A percentile compares a stretch with the other conserved stretches of the same genome.
These are phyloP conservation scores for Penicillium nordicum DNA, from an alignment of 2,329 filamentous ascomycete genomes.

Conservation along the genomic window DNA sequence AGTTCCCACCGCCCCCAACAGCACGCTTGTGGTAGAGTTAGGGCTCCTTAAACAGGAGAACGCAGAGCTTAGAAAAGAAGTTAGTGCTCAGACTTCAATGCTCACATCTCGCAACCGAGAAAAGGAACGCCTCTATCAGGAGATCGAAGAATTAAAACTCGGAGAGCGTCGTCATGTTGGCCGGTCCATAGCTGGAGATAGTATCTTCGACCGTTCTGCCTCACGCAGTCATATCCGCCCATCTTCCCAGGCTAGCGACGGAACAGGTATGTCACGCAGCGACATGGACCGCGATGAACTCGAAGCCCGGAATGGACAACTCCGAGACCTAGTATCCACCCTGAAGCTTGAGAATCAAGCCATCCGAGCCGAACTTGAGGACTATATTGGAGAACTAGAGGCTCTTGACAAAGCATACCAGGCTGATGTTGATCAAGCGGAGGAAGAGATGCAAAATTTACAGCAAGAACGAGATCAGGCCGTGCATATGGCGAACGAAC, in stretches of 20 bases:
- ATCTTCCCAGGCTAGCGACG: conserved; percentile 69
- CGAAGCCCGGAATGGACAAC: conserved; percentile 75
- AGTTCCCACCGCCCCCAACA: conserved; percentile 56
- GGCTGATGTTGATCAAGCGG: conserved; percentile 73
- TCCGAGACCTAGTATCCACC: conserved; percentile 82
- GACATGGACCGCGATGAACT: conserved; percentile 81
- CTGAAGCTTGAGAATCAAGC: conserved; percentile 88
- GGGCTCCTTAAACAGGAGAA: conserved; percentile 88
- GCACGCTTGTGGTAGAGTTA: conserved; percentile 75
- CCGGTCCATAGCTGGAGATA: conserved; percentile 69
- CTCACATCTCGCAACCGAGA: conserved; percentile 92
- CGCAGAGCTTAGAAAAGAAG: conserved; percentile 83
- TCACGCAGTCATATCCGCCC: conserved; percentile 76
- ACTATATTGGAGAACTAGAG: conserved; percentile 75
- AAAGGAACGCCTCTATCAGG: conserved; percentile 89
- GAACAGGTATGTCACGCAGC: conserved; percentile 57
- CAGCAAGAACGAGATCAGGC: conserved; percentile 85
- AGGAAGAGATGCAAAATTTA: conserved; percentile 74
- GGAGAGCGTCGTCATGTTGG: conserved; percentile 67
- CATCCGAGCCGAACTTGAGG: conserved; percentile 76
- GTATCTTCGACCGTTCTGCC: conserved; percentile 88
- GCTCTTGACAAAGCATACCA: conserved; percentile 69
- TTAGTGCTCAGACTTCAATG: conserved; percentile 96
- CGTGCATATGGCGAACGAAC: conserved; percentile 66
- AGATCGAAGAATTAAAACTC: conserved; percentile 95